Evolutionary conservation across 805 yeast species (phyloP), one percentile per base, ranked within the genome.

Genomic region (Cyberlindnera petersonii): DNA sequence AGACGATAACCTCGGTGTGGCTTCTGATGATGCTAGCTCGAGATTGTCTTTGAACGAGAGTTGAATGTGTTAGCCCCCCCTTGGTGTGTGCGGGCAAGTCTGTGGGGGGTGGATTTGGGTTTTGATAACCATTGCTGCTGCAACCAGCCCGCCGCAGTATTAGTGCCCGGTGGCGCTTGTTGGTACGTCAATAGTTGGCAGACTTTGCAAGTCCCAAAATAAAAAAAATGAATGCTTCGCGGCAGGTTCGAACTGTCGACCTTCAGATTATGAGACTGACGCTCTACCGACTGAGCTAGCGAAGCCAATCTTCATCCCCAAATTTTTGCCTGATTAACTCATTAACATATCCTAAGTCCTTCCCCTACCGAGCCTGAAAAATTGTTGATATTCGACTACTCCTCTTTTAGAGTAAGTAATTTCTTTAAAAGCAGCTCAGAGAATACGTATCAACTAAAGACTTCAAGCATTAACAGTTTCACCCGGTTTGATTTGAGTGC

Each of bases 271-370:
- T 69, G 74, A 69, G 74, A 69, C 74, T 69, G 73, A 69, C 73
- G 74, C 74, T 69, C 74, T 69, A 60, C 74, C 74, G 66, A 68
- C 74, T 69, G 73, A 69, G 74, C 74, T 68, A 69, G 72, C 60
- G 65, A 64, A 69, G 73, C 73, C 21, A 24, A 14, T 26, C 38
- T 31, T 17, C 21, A n/a, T n/a, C n/a, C n/a, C n/a, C n/a, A n/a
- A n/a, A n/a, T n/a, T n/a, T n/a, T n/a, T n/a, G n/a, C n/a, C n/a
- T n/a, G n/a, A n/a, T n/a, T n/a, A n/a, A n/a, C n/a, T n/a, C n/a
- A n/a, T n/a, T n/a, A n/a, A n/a, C n/a, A n/a, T n/a, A n/a, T n/a
- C n/a, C n/a, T n/a, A n/a, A n/a, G n/a, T n/a, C n/a, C n/a, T n/a
- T n/a, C n/a, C n/a, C n/a, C n/a, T n/a, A n/a, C n/a, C n/a, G n/a